Percentiles rank a stretch among this genome's conserved stretches.
These are phyloP conservation scores for Pulveroboletus sp. DNA, from an alignment of 768 basidiomycete species.

Conservation along the genomic window DNA sequence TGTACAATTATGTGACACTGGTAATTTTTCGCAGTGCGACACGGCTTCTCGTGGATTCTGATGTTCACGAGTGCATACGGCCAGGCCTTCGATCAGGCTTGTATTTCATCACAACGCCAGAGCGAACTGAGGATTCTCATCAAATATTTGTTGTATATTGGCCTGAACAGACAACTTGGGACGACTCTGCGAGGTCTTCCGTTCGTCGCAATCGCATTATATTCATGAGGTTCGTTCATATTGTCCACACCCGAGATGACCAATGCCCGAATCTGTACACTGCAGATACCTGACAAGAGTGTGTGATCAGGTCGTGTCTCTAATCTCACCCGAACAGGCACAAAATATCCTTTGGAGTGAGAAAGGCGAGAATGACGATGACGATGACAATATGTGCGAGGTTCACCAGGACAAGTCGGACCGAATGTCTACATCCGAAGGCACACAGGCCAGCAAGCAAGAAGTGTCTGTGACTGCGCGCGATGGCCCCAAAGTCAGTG, in stretches of 20 bases:
- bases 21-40: too few relatives aligned
- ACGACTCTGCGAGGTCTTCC: conserved; percentile 43
- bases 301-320: conserved; percentile 46
- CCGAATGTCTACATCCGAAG: conserved; percentile 52
- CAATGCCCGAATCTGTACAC: neutral
- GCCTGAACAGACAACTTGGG: conserved; percentile 59
- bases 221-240: conserved; percentile 45
- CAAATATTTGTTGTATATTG: conserved; percentile 50
- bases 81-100: too few relatives aligned
- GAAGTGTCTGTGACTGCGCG: conserved; percentile 45
- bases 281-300: conserved; percentile 55
- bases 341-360: conserved; percentile 39
- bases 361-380: too few relatives aligned
- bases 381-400: conserved; percentile 18
- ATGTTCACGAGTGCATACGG: too few relatives aligned
- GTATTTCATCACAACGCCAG: too few relatives aligned
- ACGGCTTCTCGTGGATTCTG: too few relatives aligned
- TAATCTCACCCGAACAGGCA: conserved; percentile 46
- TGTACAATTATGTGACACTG: too few relatives aligned
- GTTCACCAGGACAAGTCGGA: conserved; percentile 39
- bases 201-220: conserved; percentile 50
- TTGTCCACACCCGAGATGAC: conserved; percentile 10
- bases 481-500: conserved; percentile 41
- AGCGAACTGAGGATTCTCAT: too few relatives aligned
- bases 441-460: conserved; percentile 52